Evolutionary conservation across 2,329 filamentous ascomycete species (phyloP), one percentile per base, ranked within the genome.

Genomic region (Fusarium secorum): DNA sequence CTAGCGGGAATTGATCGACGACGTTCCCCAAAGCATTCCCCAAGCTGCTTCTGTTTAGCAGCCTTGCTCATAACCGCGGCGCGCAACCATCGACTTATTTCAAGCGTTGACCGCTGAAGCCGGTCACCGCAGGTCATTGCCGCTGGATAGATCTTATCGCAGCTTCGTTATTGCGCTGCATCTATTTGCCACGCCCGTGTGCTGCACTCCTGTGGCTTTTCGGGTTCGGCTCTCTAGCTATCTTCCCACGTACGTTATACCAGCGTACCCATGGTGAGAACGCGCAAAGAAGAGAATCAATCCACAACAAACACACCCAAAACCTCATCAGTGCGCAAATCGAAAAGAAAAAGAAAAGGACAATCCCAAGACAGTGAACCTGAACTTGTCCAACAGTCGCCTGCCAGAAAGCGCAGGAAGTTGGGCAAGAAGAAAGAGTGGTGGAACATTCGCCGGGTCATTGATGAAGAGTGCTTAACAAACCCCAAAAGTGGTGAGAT

Each of bases 401-500:
- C 56, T 64, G 52, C 41, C 44, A 53, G 41, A 61, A 59, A 64
- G 45, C 59, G 56, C 41, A 68, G 57, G 64, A 68, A 53, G 26
- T 26, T 36, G 24, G 36, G 45, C 45, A 42, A 52, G 48, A 52
- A 52, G 24, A 52, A 68, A 59, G 26, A 42, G 38, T 83, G 80
- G 80, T 82, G 60, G 33, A 66, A 51, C 17, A 80, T 83, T 63
- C 75, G 66, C n/a, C 68, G 68, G 15, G 81, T 83, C 32, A 55
- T 83, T 49, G 75, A 79, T 49, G 81, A 83, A 71, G 77, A 62
- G 38, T 54, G 14, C 20, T 18, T 26, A 18, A 9, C 28, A 39
- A 8, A 51, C 24, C 17, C n/a, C 17, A 14, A 32, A 15, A 54
- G 68, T 39, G 72, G 71, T 39, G 33, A 66, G 10, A 76, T 74